Evolutionary conservation across 345 rosid species (phyloP).

Genomic region (Stellera chamaejasme): DNA sequence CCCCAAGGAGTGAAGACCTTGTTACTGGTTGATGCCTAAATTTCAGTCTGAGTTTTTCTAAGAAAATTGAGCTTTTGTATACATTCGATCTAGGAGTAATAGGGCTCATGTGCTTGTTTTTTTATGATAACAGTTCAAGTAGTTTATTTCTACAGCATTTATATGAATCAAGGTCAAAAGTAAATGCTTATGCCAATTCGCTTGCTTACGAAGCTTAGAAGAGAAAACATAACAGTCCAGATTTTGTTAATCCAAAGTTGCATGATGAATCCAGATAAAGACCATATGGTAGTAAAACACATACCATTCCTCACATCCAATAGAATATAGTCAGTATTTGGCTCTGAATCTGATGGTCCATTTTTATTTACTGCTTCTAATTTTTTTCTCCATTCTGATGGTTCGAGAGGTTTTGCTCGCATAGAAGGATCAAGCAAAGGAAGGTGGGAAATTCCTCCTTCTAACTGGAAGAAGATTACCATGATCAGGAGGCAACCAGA

Average conservation of each 20-base stretch:
- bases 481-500: not conserved
- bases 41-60: too few species aligned
- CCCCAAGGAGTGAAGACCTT: too few species aligned
- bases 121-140: too few species aligned
- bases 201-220: not conserved
- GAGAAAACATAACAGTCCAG: too few species aligned
- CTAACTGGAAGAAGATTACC: slow-evolving; percentile 36
- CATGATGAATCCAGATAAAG: slow-evolving; percentile 7
- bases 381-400: slow-evolving; percentile 79
- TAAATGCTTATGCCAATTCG: not conserved
- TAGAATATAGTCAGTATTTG: slow-evolving; percentile 35
- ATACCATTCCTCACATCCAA: slow-evolving; percentile 91
- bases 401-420: slow-evolving; percentile 68
- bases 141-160: too few species aligned
- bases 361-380: slow-evolving; percentile 32
- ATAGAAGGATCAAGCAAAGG: slow-evolving; percentile 66
- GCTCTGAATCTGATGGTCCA: slow-evolving; percentile 22
- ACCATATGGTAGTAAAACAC: not conserved
- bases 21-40: too few species aligned
- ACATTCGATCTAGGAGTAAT: too few species aligned
- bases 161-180: not conserved
- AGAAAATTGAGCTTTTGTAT: too few species aligned
- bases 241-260: not conserved
- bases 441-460: slow-evolving; percentile 77
- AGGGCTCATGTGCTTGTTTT: too few species aligned